Base-by-base conservation (phyloP, 495 filamentous ascomycete species). In the Massariosphaeria phaeospora region DNA sequence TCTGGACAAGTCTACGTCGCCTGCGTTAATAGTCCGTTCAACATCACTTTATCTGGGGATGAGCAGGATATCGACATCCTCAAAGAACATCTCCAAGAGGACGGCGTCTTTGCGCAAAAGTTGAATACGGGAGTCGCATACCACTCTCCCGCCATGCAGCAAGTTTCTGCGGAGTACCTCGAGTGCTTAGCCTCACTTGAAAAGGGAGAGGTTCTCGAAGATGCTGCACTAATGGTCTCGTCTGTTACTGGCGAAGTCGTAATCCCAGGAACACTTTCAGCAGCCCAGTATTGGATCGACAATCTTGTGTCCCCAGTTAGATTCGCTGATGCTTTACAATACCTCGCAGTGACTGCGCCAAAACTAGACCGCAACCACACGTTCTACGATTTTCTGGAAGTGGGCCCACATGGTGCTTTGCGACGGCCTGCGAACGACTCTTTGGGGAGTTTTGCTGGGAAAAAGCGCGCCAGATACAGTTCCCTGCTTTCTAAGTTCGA, bases 111-210 rank as follows among this genome's bases (percentile, higher is more conserved):
- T 35, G 67, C 69, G 0, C 60, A 74, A 6, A 7, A 69, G 24
- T 59, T 84, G 1, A 52, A 57, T 27, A 75, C 70, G 3, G 55
- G 69, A 10, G 68, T 65, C 1, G 83, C 83, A 0, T 86, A 86
- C 52, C 83, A 85, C 59, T 84, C 83, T 0, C 72, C 73, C 0
- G 78, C 75, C 29, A 84, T 86, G 81, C 25, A 64, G 0, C 24
- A 25, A 15, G 55, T 76, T 20, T 67, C 72, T 0, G 47, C 33
- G 6, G 50, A 67, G 18, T 85, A 83, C 55, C 46, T 59, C 1
- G 27, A 62, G 0, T 63, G 71, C 23, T 43, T 71, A 29, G 57
- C 53, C 0, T 61, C 68, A 63, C 68, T 54, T 13, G 40, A 34
- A 11, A 15, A 17, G 18, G 50, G 50, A 11, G 17, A 17, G 6